A percentile compares a stretch with the other conserved stretches of the same genome.
phyloP scores from a whole-genome alignment of 1,284 basidiomycete species.

The Lentinus polychrous region DNA sequence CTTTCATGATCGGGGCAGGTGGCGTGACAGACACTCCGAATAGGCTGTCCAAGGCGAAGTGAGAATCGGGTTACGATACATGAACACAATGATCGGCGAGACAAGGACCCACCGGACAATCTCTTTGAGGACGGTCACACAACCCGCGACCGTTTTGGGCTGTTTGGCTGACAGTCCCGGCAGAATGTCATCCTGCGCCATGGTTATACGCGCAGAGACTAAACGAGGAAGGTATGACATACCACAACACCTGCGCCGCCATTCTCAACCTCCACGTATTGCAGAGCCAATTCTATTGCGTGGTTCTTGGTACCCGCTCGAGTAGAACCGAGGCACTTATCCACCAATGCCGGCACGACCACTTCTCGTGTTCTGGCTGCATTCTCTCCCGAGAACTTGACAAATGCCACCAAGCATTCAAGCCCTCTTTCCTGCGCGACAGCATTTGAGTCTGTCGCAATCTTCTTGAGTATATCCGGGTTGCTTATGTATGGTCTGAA shows the following conservation, averaged over 20 bases:
- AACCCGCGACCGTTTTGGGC: constrained; percentile 88
- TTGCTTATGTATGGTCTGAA: constrained; percentile 86
- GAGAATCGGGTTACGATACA: constrained; percentile 3
- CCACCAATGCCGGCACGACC: constrained; percentile 86
- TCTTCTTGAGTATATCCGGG: constrained; percentile 78
- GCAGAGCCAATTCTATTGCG: constrained; percentile 79
- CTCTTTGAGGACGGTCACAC: constrained; percentile 77
- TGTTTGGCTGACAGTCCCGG: constrained; percentile 87
- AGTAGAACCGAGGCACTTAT: constrained; percentile 92
- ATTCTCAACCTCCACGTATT: constrained; percentile 95
- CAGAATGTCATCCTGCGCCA: constrained; percentile 69
- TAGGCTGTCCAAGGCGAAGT: constrained; percentile 35
- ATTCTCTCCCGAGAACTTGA: constrained; percentile 88
- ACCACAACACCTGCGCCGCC: constrained; percentile 84
- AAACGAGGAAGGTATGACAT: constrained; percentile 34
- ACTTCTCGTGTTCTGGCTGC: constrained; percentile 76
- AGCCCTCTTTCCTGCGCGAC: constrained; percentile 98
- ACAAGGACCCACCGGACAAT: constrained; percentile 46
- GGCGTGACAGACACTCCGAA: constrained; percentile 82
- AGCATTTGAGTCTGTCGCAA: constrained; percentile 87
- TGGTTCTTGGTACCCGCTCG: constrained; percentile 90
- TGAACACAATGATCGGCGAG: neutral
- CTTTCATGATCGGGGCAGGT: constrained; percentile 77
- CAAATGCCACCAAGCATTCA: constrained; percentile 78
- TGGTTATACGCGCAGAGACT: constrained; percentile 20